Conservation (phyloP, 371 early-diverging fungal species). For the Coemansia sp. region DNA sequence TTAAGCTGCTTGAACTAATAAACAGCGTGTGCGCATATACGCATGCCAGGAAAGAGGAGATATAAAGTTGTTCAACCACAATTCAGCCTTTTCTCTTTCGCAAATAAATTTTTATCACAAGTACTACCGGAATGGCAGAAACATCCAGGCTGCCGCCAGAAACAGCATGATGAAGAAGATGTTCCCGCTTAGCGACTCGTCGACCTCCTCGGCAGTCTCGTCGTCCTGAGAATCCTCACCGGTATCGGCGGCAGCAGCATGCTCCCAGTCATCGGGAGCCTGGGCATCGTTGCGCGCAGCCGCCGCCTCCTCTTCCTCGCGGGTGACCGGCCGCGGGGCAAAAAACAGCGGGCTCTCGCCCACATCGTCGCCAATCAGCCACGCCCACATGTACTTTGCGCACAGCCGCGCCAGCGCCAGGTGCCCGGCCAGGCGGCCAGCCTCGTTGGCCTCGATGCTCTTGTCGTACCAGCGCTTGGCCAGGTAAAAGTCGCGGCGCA, state of each 20-base stretch:
- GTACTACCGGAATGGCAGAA: slow-evolving; percentile 26
- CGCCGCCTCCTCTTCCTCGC: slow-evolving; percentile 11
- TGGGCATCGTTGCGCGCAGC: not conserved
- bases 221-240: slow-evolving; percentile 3
- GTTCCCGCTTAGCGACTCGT: slow-evolving; percentile 23
- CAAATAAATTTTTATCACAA: no score
- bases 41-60: no score
- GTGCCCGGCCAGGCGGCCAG: slow-evolving; percentile 79
- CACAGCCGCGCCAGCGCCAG: slow-evolving; percentile 72
- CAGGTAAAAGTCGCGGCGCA: slow-evolving; percentile 82
- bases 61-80: no score
- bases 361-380: slow-evolving; percentile 60
- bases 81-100: no score
- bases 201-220: slow-evolving; percentile 4
- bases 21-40: no score
- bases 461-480: slow-evolving; percentile 91
- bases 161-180: slow-evolving; percentile 25
- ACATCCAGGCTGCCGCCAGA: slow-evolving; percentile 41
- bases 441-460: slow-evolving; percentile 71
- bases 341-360: slow-evolving; percentile 52
- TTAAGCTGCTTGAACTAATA: no score
- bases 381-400: slow-evolving; percentile 68
- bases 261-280: slow-evolving; percentile 19
- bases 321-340: slow-evolving; percentile 32
- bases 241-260: slow-evolving; percentile 1